A percentile compares a stretch with the other conserved stretches of the same genome.
phyloP scores from a whole-genome alignment of 352 stramenopile species.

The Phytophthora chlamydospora region DNA sequence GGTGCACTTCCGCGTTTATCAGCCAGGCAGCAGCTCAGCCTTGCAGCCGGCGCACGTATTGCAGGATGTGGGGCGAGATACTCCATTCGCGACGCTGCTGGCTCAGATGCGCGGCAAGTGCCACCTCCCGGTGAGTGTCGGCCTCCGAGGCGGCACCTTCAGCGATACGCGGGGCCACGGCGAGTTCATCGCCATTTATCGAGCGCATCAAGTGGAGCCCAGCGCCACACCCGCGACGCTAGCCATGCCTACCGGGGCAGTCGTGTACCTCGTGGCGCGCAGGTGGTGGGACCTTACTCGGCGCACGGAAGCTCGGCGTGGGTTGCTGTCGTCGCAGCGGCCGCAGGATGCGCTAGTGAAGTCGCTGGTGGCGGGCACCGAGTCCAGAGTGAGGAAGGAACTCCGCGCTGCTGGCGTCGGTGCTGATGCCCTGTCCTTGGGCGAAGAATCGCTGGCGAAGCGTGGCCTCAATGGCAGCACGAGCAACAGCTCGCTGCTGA shows the following conservation, averaged over 20 bases:
- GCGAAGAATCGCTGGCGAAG: conserved; percentile 14
- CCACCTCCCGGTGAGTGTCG: conserved; percentile 31
- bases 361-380: conserved; percentile 43
- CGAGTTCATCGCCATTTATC: conserved; percentile 45
- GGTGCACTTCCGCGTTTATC: conserved; percentile 50
- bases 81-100: conserved; percentile 39
- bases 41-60: conserved; percentile 32
- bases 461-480: conserved; percentile 9
- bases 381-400: conserved; percentile 53
- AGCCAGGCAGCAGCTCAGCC: conserved; percentile 17
- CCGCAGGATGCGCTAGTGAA: conserved; percentile 54
- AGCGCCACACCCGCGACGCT: conserved; percentile 36
- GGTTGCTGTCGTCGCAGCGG: conserved; percentile 52
- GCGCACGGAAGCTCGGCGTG: conserved; percentile 55
- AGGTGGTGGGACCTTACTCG: conserved; percentile 65
- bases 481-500: conserved; percentile 16
- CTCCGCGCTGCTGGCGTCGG: conserved; percentile 11
- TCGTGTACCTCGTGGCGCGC: conserved; percentile 56
- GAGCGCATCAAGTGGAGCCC: conserved; percentile 50
- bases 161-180: conserved; percentile 15
- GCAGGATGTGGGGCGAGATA: conserved; percentile 40
- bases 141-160: conserved; percentile 14
- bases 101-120: conserved; percentile 51
- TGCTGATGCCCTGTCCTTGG: neutral
- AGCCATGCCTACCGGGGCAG: conserved; percentile 44